A percentile compares a stretch with the other conserved stretches of the same genome.
These are phyloP conservation scores for Microbotryum silenes-acaulis DNA, from an alignment of 1,284 basidiomycete species.

Conservation along the genomic window DNA sequence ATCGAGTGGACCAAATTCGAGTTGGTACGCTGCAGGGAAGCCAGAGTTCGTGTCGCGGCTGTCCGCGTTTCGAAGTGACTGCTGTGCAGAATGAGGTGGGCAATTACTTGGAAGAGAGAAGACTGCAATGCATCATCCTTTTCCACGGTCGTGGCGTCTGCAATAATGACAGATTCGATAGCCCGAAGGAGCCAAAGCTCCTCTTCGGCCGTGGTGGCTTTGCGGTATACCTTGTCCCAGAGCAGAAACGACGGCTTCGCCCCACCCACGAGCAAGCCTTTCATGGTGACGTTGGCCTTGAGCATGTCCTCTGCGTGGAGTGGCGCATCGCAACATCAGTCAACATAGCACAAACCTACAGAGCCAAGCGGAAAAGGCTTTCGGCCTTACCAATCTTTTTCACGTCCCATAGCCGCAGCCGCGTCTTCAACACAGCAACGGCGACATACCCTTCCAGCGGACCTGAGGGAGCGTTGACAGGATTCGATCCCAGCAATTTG, in stretches of 20 bases:
- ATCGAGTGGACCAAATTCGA: conserved; percentile 48
- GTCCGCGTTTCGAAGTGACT: conserved; percentile 51
- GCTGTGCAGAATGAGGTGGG: conserved; percentile 60
- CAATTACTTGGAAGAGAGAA: conserved; percentile 53
- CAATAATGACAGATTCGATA: conserved; percentile 50
- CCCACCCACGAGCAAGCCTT: conserved; percentile 42
- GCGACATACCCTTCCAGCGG: conserved; percentile 78
- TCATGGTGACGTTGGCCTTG: conserved; percentile 38
- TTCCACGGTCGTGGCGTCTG: conserved; percentile 50
- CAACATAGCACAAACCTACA: not conserved
- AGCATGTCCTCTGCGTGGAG: conserved; percentile 20
- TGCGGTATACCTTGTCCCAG: conserved; percentile 77
- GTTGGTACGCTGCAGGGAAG: conserved; percentile 44
- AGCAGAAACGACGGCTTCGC: conserved; percentile 73
- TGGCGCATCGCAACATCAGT: not conserved
- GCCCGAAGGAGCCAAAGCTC: conserved; percentile 72
- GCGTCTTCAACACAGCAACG: conserved; percentile 59
- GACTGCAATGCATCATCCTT: conserved; percentile 57
- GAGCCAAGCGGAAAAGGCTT: not conserved
- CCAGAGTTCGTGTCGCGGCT: conserved; percentile 40
- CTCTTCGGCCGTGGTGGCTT: conserved; percentile 57
- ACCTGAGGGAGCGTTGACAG: conserved; percentile 53
- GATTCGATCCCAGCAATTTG: conserved; percentile 57
- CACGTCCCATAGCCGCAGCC: conserved; percentile 40
- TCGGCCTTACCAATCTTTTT: conserved; percentile 23